Evolutionary conservation across 768 basidiomycete species (phyloP).

Genomic region (Pleurotus citrinopileatus): DNA sequence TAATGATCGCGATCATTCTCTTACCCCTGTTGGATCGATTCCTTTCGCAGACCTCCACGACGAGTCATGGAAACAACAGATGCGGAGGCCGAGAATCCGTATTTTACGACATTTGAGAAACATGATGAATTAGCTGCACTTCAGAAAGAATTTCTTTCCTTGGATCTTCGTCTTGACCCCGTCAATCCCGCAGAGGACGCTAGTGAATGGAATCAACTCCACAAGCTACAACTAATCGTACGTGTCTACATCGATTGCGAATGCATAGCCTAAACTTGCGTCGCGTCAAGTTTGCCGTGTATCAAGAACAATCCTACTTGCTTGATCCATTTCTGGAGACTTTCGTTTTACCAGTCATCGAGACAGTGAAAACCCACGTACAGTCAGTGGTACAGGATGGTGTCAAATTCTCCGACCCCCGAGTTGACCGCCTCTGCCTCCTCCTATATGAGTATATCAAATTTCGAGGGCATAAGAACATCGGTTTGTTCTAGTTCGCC

Average conservation of each 20-base stretch:
- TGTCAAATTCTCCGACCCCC: constrained; percentile 27
- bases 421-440: constrained; percentile 50
- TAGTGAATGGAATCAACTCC: constrained; percentile 37
- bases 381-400: constrained; percentile 33
- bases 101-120: constrained; percentile 59
- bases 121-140: constrained; percentile 54
- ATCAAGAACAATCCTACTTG: constrained; percentile 91
- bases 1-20: background rate
- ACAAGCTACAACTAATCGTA: constrained; percentile 50
- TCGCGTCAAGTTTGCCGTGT: constrained; percentile 67
- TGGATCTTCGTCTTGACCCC: constrained; percentile 43
- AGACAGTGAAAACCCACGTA: constrained; percentile 55
- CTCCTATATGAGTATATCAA: constrained; percentile 83
- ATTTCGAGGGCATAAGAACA: constrained; percentile 86
- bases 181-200: constrained; percentile 36
- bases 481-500: constrained; percentile 69
- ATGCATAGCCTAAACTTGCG: background rate
- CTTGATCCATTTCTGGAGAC: constrained; percentile 86
- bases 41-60: too few relatives aligned
- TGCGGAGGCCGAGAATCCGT: too few relatives aligned
- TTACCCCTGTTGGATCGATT: constrained; percentile 2
- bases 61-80: too few relatives aligned
- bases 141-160: constrained; percentile 48
- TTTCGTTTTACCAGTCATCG: constrained; percentile 74
- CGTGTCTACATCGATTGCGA: constrained; percentile 20